Evolutionary conservation across 805 yeast species (phyloP).

Genomic region (Wickerhamiella azyma): DNA sequence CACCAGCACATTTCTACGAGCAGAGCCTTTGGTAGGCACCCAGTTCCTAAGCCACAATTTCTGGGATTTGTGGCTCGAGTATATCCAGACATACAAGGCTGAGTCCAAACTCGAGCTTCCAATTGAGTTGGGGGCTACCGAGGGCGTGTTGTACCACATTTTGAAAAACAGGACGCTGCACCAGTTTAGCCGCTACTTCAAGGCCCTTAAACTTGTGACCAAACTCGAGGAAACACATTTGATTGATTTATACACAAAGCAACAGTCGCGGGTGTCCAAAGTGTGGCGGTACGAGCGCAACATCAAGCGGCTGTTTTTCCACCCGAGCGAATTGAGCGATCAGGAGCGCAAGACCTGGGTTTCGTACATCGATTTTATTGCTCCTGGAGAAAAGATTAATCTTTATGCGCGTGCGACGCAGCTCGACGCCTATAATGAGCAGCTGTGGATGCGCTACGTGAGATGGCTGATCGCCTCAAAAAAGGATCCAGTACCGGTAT

Average conservation of each 20-base stretch:
- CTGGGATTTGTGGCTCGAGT: constrained; percentile 69
- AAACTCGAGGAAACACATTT: constrained; percentile 29
- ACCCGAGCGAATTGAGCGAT: constrained; percentile 32
- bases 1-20: constrained; percentile 32
- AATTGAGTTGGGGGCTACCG: not conserved
- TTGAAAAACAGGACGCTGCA: constrained; percentile 32
- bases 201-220: constrained; percentile 23
- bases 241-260: constrained; percentile 40
- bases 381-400: constrained; percentile 28
- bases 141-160: constrained; percentile 2
- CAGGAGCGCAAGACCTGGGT: constrained; percentile 45
- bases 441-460: constrained; percentile 57
- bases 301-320: constrained; percentile 44
- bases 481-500: constrained; percentile 24
- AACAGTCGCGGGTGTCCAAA: constrained; percentile 35
- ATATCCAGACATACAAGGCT: constrained; percentile 32
- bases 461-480: constrained; percentile 34
- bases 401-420: constrained; percentile 58
- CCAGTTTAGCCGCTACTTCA: constrained; percentile 70
- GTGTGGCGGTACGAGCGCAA: constrained; percentile 65
- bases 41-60: constrained; percentile 66
- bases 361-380: constrained; percentile 44
- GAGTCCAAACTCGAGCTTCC: not conserved
- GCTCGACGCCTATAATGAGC: constrained; percentile 38
- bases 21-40: constrained; percentile 40